phyloP scores from a whole-genome alignment of 2,329 filamentous ascomycete species.

The Fusarium sp. region DNA sequence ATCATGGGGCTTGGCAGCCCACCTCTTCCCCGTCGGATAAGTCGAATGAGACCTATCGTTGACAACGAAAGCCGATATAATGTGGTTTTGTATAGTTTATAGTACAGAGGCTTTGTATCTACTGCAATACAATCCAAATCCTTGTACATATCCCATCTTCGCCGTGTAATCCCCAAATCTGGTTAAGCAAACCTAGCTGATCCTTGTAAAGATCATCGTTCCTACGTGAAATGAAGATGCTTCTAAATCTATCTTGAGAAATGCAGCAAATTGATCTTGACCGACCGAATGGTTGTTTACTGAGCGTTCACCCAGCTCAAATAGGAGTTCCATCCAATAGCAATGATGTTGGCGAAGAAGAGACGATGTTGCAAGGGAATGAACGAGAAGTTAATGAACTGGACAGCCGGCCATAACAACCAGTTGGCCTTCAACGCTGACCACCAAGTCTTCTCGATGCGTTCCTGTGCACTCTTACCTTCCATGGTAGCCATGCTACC shows the following conservation, averaged over 20 bases:
- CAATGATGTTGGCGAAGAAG: constrained; percentile 87
- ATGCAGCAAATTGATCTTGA: constrained; percentile 4
- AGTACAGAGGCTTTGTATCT: constrained; percentile 33
- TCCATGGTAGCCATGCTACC: constrained; percentile 87
- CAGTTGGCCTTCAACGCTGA: constrained; percentile 85
- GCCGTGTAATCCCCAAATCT: constrained; percentile 23
- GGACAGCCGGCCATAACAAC: constrained; percentile 88
- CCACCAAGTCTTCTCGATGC: constrained; percentile 78
- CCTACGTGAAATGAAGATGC: constrained; percentile 21
- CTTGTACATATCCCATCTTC: constrained; percentile 8
- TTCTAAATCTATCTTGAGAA: constrained; percentile 40
- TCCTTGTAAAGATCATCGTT: constrained; percentile 13
- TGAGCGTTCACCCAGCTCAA: constrained; percentile 72
- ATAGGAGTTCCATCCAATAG: constrained; percentile 75
- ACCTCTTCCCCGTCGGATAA: constrained; percentile 32
- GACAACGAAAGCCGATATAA: constrained; percentile 18
- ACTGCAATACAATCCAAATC: constrained; percentile 22
- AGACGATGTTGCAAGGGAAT: constrained; percentile 87
- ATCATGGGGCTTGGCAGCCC: constrained; percentile 30
- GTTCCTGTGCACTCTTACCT: constrained; percentile 71
- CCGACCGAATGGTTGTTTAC: constrained; percentile 28
- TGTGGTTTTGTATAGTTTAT: constrained; percentile 16
- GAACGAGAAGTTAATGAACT: constrained; percentile 88
- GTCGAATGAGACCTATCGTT: constrained; percentile 17
- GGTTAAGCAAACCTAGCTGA: constrained; percentile 7